Conservation (phyloP, 1,139 yeast species). For the Taphrina communis region DNA sequence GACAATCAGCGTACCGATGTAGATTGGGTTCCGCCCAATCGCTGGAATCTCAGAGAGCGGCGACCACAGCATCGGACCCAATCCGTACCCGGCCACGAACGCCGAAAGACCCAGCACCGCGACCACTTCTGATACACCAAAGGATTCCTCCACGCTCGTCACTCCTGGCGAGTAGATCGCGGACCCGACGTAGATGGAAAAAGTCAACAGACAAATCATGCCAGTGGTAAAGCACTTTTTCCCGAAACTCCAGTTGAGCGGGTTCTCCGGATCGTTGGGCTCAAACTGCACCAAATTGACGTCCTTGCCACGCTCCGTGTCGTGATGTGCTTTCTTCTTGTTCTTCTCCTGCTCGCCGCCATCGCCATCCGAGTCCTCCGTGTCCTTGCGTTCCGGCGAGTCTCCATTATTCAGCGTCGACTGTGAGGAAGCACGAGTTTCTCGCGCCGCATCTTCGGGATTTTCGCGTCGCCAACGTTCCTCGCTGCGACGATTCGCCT, state of each 20-base stretch:
- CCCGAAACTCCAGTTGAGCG: constrained; percentile 60
- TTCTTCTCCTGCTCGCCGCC: constrained; percentile 16
- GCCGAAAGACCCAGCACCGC: constrained; percentile 72
- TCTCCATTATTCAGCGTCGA: constrained; percentile 7
- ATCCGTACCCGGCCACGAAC: constrained; percentile 63
- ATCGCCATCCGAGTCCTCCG: constrained; percentile 5
- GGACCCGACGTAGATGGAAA: constrained; percentile 49
- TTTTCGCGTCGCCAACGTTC: constrained; percentile 28
- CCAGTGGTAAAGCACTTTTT: constrained; percentile 51
- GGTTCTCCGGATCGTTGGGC: constrained; percentile 64
- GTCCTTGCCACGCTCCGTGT: constrained; percentile 36
- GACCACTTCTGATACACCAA: constrained; percentile 77
- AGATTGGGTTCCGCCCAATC: constrained; percentile 60
- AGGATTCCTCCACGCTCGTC: constrained; percentile 56
- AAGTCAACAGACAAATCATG: constrained; percentile 50
- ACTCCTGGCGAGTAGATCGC: constrained; percentile 68
- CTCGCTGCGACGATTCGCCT: constrained; percentile 25
- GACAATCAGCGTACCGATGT: constrained; percentile 57
- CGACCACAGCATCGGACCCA: constrained; percentile 78
- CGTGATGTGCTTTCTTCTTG: constrained; percentile 17
- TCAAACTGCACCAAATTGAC: constrained; percentile 54
- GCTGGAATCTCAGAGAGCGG: constrained; percentile 67
- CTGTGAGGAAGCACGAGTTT: constrained; percentile 12
- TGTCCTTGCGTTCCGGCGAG: constrained; percentile 7
- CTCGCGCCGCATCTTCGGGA: constrained; percentile 33